Percentiles rank a stretch among this genome's conserved stretches.
Evolutionary conservation across 495 filamentous ascomycete genomes (phyloP).

Genomic region (Pyrenula massariospora): DNA sequence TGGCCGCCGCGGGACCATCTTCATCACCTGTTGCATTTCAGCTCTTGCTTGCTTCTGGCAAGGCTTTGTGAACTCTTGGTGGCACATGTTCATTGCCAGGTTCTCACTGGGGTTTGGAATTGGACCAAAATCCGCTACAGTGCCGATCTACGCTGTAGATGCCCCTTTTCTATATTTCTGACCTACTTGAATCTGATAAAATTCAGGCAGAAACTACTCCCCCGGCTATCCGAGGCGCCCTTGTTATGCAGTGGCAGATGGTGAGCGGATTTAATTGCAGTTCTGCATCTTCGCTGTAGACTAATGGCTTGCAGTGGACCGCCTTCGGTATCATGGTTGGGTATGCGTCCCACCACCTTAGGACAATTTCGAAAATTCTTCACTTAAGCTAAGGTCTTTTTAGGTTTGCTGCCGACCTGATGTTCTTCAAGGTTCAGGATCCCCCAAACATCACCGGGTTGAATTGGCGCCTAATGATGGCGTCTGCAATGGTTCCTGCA

Average conservation of each 20-base stretch:
- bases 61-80: conserved; percentile 37
- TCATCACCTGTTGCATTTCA: conserved; percentile 34
- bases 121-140: conserved; percentile 44
- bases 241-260: conserved; percentile 56
- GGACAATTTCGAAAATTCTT: no score
- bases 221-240: conserved; percentile 43
- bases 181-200: no score
- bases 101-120: conserved; percentile 51
- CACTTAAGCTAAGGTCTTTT: no score
- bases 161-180: conserved; percentile 38
- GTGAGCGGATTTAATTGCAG: conserved; percentile 14
- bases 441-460: no score
- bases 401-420: no score
- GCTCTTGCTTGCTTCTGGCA: conserved; percentile 37
- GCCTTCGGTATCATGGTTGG: conserved; percentile 77
- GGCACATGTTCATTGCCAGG: conserved; percentile 40
- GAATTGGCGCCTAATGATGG: conserved; percentile 38
- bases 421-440: no score
- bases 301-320: conserved; percentile 34
- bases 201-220: no score
- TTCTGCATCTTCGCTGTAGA: conserved; percentile 5
- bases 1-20: conserved; percentile 48
- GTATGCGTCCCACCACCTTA: no score
- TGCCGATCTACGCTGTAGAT: conserved; percentile 48
- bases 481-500: conserved; percentile 31